These are phyloP conservation scores for Drechslera avenae DNA, from an alignment of 2,329 filamentous ascomycete genomes.

Conservation along the genomic window DNA sequence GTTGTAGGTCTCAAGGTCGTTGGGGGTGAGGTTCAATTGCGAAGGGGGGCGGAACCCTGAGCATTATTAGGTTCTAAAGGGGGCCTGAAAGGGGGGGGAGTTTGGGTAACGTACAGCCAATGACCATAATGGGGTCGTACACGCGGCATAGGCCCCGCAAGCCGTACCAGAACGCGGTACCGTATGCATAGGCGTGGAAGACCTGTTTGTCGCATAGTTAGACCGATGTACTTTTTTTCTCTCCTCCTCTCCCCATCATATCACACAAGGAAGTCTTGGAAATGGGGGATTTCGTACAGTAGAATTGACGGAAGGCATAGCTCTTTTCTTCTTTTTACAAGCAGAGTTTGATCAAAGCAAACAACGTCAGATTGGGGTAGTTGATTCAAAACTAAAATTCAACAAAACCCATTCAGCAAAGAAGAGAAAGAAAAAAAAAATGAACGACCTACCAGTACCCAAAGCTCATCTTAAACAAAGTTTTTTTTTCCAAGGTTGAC, in stretches of 20 bases:
- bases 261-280: no score
- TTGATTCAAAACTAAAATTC: no score
- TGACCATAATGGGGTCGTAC: conserved; percentile 34
- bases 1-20: conserved; percentile 35
- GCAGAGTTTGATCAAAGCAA: background rate
- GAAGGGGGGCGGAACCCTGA: conserved; percentile 33
- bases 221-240: background rate
- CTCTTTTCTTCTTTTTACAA: background rate
- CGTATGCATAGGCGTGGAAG: conserved; percentile 33
- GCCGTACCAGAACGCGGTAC: conserved; percentile 35
- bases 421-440: no score
- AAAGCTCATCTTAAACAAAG: background rate
- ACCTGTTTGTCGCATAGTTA: conserved; percentile 11
- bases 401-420: no score
- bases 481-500: no score
- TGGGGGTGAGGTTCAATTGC: conserved; percentile 26
- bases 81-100: no score
- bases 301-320: conserved; percentile 11
- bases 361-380: background rate
- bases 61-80: conserved; percentile 8
- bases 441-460: no score
- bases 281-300: background rate
- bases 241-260: no score
- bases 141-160: conserved; percentile 31
- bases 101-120: conserved; percentile 20